Base-by-base conservation (phyloP, 225 moss, liverwort and hornwort species). In the Thuidium tamariscinum region DNA sequence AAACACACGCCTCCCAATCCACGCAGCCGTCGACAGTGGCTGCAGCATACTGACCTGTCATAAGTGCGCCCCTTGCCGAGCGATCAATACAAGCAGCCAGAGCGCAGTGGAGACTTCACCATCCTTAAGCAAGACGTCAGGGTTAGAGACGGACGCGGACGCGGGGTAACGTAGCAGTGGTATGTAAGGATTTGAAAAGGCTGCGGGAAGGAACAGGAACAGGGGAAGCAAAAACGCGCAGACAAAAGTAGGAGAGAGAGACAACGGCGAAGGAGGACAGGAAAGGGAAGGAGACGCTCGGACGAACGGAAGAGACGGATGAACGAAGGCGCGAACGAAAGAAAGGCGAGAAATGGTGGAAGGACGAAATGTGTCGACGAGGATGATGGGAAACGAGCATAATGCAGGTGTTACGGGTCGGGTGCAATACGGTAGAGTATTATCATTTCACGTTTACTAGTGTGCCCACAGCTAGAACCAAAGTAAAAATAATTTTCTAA, bases 11-110 rank as follows among this genome's bases (percentile, higher is more conserved):
- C 72, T 39, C 80, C 22, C 63, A 77, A 64, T 82, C 66, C 71
- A 83, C 56, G 65, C 83, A 81, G 49, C 3, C 11, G 49, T 49
- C 52, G 16, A 81, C 81, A 57, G 57, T 67, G 61, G 81, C 37
- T 49, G 75, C 56, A 69, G 89, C 77, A n/a, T 34, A 68, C 91
- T 77, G 51, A 87, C 89, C 89, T 89, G 81, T 65, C 73, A 54
- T 10, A 64, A 29, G 68, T 67, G 85, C 68, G 79, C 48, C 67
- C 34, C 70, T 76, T 49, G 70, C 29, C 69, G 55, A 76, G 86
- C 46, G 59, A 90, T 79, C 83, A 61, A 60, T 29, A 62, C 61
- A 56, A 32, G 80, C 18, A 87, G 20, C 26, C 39, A 27, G 10
- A 70, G 69, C 36, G 60, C 4, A 29, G 30, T 77, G 37, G 32